phyloP scores from a whole-genome alignment of 2,329 filamentous ascomycete species.

The Pseudogymnoascus sp. region DNA sequence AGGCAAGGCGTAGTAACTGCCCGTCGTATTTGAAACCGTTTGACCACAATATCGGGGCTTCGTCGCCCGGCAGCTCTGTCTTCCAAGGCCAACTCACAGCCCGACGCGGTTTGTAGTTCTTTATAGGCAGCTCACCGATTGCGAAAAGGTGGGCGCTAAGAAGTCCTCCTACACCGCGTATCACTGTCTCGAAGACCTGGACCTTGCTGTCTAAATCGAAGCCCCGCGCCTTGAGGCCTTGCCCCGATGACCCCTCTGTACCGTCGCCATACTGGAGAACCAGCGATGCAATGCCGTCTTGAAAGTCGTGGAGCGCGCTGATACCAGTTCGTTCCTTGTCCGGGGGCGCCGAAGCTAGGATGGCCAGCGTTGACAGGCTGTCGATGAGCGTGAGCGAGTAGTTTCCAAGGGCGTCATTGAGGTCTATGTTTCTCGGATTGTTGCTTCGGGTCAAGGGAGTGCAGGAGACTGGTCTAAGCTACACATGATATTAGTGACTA shows the following conservation, averaged over 20 bases:
- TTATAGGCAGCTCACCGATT: constrained; percentile 78
- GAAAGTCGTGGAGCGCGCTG: constrained; percentile 65
- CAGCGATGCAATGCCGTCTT: constrained; percentile 66
- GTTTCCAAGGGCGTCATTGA: constrained; percentile 95
- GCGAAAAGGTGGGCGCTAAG: constrained; percentile 92
- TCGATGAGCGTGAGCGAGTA: constrained; percentile 95
- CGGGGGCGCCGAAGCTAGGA: constrained; percentile 69
- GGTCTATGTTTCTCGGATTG: constrained; percentile 70
- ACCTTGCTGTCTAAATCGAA: constrained; percentile 98
- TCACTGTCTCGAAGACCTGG: constrained; percentile 96
- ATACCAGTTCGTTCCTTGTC: constrained; percentile 43
- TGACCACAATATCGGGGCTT: constrained; percentile 58
- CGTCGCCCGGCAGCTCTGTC: constrained; percentile 33
- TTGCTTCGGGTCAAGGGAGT: constrained; percentile 74
- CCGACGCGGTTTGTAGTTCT: constrained; percentile 55
- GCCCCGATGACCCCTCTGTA: constrained; percentile 54
- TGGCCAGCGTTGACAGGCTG: constrained; percentile 86
- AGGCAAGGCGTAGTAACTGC: constrained; percentile 79
- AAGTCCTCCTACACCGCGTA: constrained; percentile 82
- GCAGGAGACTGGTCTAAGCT: constrained; percentile 82
- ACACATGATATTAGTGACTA: constrained; percentile 7
- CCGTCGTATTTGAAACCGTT: constrained; percentile 79
- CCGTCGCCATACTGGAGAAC: constrained; percentile 85
- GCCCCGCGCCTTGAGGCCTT: constrained; percentile 64
- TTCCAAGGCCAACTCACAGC: constrained; percentile 14